Evolutionary conservation across 257 asterid genomes (phyloP).

Genomic region (Salvia miltiorrhiza): DNA sequence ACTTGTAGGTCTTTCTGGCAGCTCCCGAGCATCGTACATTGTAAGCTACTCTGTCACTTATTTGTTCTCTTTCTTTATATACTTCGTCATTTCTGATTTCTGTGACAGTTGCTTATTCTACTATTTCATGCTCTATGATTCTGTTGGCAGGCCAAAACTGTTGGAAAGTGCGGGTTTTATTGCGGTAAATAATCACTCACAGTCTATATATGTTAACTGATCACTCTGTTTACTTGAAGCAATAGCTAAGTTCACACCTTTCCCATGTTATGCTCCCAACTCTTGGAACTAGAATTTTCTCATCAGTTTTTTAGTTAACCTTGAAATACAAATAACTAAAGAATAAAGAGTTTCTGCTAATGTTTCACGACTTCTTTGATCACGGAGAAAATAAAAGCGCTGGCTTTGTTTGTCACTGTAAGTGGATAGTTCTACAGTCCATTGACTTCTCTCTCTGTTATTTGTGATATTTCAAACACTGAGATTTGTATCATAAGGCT

Average conservation of each 20-base stretch:
- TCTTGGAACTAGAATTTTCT: neutral
- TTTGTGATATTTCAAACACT: neutral
- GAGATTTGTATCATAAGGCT: neutral
- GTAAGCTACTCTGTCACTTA: slow-evolving; percentile 35
- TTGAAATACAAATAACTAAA: neutral
- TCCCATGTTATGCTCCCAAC: neutral
- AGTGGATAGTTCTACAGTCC: neutral
- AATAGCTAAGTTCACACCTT: neutral
- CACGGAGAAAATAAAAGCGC: neutral
- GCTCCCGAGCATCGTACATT: slow-evolving; percentile 44
- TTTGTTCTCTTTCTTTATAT: neutral
- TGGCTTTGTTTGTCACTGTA: too few species aligned
- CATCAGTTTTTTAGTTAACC: neutral
- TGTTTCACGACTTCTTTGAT: neutral
- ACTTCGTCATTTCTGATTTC: neutral
- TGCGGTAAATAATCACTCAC: slow-evolving; percentile 52
- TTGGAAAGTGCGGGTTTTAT: slow-evolving; percentile 53
- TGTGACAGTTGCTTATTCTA: neutral
- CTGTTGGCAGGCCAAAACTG: slow-evolving; percentile 54
- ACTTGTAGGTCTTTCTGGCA: slow-evolving; percentile 56
- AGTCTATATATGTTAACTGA: neutral
- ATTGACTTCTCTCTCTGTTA: neutral
- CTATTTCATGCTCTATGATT: slow-evolving; percentile 1
- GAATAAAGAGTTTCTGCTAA: neutral
- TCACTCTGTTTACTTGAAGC: neutral